Evolutionary conservation across 176 grass and related monocot species (phyloP), one percentile per base, ranked within the genome.

Genomic region (Luzula sylvatica): DNA sequence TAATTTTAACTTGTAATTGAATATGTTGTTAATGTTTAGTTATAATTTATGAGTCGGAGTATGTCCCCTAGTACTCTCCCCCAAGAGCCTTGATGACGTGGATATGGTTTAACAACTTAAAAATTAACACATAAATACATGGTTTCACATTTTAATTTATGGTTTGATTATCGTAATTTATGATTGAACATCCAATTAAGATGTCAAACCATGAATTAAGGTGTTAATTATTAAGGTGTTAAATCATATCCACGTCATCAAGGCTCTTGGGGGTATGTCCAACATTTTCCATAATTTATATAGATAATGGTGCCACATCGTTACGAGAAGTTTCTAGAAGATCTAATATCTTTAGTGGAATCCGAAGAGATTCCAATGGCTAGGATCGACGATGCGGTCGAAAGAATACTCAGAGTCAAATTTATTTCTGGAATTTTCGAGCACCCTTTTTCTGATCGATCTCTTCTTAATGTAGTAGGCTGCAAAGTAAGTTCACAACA

Each of bases 261-360:
- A n/a, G n/a, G n/a, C n/a, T n/a, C n/a, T n/a, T n/a, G n/a, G n/a
- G n/a, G n/a, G n/a, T n/a, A n/a, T n/a, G n/a, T n/a, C n/a, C n/a
- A 35, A 35, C 9, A 9, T 35, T 35, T 7, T 35, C 5, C 9
- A 35, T 35, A 9, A 35, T 35, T 7, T 9, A 2, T 77, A 54
- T 70, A 98, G 86, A 87, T 98, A 65, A 90, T 98, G 92, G 65
- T 90, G 42, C 92, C 85, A 73, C 58, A 60, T 71, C 82, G 71
- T 65, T 98, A 90, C 65, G 55, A 83, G 61, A 75, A 77, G 42
- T 90, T 98, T 71, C 71, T 87, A 70, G 78, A 98, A 42, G 85
- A 98, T 80, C 43, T 90, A 52, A 53, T 87, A 50, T 98, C 67
- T 68, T 73, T 90, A 44, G 92, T 98, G 54, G 81, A 90, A 71